A percentile compares a stretch with the other conserved stretches of the same genome.
These are phyloP conservation scores for Mucor indicus DNA, from an alignment of 371 early-diverging fungal genomes.

Conservation along the genomic window DNA sequence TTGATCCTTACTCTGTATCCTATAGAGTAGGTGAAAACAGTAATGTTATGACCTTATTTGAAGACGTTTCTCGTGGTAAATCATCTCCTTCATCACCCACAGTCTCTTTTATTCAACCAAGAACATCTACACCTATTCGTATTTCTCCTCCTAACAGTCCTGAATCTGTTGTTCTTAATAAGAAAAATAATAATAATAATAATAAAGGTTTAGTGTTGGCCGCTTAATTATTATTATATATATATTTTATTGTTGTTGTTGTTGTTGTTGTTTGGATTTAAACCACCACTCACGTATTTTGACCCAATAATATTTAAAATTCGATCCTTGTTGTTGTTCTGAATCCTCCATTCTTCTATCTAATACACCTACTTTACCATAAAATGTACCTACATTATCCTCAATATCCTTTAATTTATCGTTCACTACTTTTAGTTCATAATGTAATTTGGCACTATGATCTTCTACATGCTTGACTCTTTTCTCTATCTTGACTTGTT, in stretches of 20 bases:
- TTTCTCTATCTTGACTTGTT: constrained; percentile 29
- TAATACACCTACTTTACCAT: constrained; percentile 36
- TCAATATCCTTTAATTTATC: constrained; percentile 46
- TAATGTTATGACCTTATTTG: constrained; percentile 62
- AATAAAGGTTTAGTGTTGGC: constrained; percentile 16
- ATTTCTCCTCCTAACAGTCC: constrained; percentile 57
- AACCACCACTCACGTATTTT: constrained; percentile 32
- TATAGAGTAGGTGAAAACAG: constrained; percentile 77
- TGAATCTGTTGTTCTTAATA: too few relatives aligned
- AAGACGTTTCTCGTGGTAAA: constrained; percentile 56
- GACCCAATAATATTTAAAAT: constrained; percentile 45
- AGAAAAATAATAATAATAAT: constrained; percentile 2
- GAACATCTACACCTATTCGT: constrained; percentile 43
- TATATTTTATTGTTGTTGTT: background rate
- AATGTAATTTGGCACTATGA: constrained; percentile 40
- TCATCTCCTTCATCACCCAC: constrained; percentile 28
- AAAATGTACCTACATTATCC: constrained; percentile 42
- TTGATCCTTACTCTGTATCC: constrained; percentile 71
- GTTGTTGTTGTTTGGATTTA: background rate
- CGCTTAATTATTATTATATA: constrained; percentile 1
- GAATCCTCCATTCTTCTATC: too few relatives aligned
- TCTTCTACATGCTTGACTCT: constrained; percentile 39
- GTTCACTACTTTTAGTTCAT: constrained; percentile 43
- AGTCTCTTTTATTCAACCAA: constrained; percentile 22
- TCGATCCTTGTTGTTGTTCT: too few relatives aligned